Percentiles rank a stretch among this genome's conserved stretches.
Conservation (phyloP, 306 rosid genomes). For the Nissolia schottii region DNA sequence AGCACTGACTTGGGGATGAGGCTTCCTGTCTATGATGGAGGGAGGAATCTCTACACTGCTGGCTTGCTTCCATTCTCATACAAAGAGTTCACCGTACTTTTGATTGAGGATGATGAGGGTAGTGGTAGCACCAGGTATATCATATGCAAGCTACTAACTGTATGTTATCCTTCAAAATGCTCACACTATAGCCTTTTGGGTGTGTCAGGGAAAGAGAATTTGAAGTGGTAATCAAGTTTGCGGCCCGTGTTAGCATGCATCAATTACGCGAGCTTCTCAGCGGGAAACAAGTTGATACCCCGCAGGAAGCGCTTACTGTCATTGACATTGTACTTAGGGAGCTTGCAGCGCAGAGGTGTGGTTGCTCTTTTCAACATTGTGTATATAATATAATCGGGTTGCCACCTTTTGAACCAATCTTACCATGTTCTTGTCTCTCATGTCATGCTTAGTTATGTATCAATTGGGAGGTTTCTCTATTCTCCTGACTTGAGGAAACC, state of each 20-base stretch:
- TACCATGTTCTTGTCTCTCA: neutral
- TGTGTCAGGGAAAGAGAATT: conserved; percentile 38
- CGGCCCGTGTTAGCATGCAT: conserved; percentile 37
- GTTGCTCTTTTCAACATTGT: neutral
- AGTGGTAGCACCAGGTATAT: conserved; percentile 27
- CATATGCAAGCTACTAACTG: neutral
- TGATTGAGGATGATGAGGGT: conserved; percentile 29
- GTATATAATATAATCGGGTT: neutral
- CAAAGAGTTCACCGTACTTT: conserved; percentile 32
- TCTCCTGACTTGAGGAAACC: conserved; percentile 44
- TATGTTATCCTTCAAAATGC: neutral
- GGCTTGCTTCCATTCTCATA: conserved; percentile 40
- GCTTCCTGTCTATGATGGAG: conserved; percentile 45
- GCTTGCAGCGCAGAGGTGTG: conserved; percentile 39
- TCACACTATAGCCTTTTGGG: neutral
- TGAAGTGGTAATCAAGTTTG: conserved; percentile 35
- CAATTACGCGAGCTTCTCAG: conserved; percentile 39
- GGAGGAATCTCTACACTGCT: conserved; percentile 44
- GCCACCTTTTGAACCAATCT: neutral
- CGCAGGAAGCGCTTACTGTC: conserved; percentile 42
- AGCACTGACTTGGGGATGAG: conserved; percentile 36
- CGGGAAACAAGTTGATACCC: conserved; percentile 38
- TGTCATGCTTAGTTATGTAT: conserved; percentile 26
- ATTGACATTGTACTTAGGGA: conserved; percentile 46
- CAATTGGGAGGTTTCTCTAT: conserved; percentile 43